Evolutionary conservation across 2,329 filamentous ascomycete genomes (phyloP).

Genomic region (Lachnellula arida): DNA sequence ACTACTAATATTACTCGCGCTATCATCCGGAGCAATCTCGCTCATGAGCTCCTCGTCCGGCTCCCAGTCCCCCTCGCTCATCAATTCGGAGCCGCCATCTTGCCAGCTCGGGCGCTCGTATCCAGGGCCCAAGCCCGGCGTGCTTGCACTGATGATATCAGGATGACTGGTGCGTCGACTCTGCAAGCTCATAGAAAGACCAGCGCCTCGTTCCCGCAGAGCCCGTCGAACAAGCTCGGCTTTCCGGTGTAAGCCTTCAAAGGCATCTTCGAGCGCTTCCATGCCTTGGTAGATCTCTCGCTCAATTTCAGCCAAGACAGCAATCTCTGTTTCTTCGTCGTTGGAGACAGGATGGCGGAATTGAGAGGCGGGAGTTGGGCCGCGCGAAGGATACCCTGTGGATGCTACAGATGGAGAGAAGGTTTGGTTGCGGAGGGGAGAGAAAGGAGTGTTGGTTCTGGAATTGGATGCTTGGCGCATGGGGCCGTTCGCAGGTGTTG

Average conservation of each 20-base stretch:
- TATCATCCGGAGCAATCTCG: constrained; percentile 71
- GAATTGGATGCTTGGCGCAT: constrained; percentile 19
- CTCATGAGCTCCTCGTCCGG: constrained; percentile 46
- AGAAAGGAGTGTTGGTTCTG: constrained; percentile 30
- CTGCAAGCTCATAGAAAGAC: constrained; percentile 45
- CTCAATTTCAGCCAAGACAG: constrained; percentile 84
- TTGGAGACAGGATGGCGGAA: constrained; percentile 66
- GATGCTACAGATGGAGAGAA: constrained; percentile 27
- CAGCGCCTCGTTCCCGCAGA: constrained; percentile 77
- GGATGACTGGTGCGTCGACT: constrained; percentile 24
- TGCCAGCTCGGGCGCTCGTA: constrained; percentile 30
- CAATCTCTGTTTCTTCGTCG: constrained; percentile 91
- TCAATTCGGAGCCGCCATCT: constrained; percentile 42
- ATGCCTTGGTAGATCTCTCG: constrained; percentile 90
- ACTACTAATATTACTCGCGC: constrained; percentile 74
- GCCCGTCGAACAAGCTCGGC: constrained; percentile 76
- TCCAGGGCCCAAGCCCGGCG: constrained; percentile 32
- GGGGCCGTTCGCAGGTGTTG: constrained; percentile 47
- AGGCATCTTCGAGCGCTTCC: constrained; percentile 91
- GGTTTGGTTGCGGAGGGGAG: constrained; percentile 25
- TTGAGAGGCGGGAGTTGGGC: constrained; percentile 51
- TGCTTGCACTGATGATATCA: constrained; percentile 38
- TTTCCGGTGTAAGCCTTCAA: constrained; percentile 82
- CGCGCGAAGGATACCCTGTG: constrained; percentile 40
- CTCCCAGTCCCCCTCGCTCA: constrained; percentile 34